phyloP scores from a whole-genome alignment of 2,329 filamentous ascomycete genomes.

The Sporothrix variecibatus region DNA sequence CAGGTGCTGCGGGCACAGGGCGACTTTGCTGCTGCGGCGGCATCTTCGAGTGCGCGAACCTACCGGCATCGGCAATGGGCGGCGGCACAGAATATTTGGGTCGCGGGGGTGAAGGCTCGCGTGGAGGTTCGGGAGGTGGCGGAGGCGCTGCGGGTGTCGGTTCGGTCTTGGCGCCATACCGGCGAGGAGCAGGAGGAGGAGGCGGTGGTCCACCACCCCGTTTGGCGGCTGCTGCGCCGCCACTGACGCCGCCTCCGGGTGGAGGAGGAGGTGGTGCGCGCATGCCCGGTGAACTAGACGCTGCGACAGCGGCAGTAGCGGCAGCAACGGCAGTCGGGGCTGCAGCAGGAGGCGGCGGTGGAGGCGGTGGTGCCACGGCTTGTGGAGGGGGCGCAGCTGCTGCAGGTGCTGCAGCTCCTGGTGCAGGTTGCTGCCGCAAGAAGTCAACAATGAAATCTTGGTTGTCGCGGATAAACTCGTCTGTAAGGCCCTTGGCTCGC shows the following conservation, averaged over 20 bases:
- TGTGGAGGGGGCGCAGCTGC: slow-evolving; percentile 29
- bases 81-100: slow-evolving; percentile 82
- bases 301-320: slow-evolving; percentile 27
- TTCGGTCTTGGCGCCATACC: slow-evolving; percentile 56
- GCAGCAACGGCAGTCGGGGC: slow-evolving; percentile 40
- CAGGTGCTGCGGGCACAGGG: slow-evolving; percentile 51
- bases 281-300: slow-evolving; percentile 35
- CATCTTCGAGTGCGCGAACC: slow-evolving; percentile 65
- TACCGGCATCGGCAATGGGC: slow-evolving; percentile 85
- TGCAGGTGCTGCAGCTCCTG: slow-evolving; percentile 11
- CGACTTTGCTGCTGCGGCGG: slow-evolving; percentile 50
- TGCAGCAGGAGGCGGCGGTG: slow-evolving; percentile 32
- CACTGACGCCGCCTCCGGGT: slow-evolving; percentile 33
- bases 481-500: slow-evolving; percentile 62
- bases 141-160: slow-evolving; percentile 35
- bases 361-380: slow-evolving; percentile 11
- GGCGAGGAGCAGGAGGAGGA: slow-evolving; percentile 60
- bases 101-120: slow-evolving; percentile 72
- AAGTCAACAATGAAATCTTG: slow-evolving; percentile 70
- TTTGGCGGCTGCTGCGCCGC: slow-evolving; percentile 37
- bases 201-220: slow-evolving; percentile 52
- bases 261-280: slow-evolving; percentile 47
- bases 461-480: slow-evolving; percentile 68
- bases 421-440: slow-evolving; percentile 55
- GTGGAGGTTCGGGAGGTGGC: slow-evolving; percentile 59